Evolutionary conservation across 768 basidiomycete species (phyloP), one percentile per base, ranked within the genome.

Genomic region (Clathrus columnatus): DNA sequence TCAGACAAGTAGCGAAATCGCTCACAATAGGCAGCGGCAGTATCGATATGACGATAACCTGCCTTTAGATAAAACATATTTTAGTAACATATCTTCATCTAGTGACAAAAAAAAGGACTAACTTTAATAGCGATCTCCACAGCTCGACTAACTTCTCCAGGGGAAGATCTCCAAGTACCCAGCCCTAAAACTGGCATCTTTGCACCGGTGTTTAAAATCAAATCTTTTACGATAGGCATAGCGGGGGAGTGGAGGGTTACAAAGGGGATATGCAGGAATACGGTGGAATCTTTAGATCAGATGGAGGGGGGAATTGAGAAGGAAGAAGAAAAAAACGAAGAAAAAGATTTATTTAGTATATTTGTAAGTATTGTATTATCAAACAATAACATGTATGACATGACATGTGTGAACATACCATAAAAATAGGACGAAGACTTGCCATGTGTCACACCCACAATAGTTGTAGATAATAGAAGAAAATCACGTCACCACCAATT

Each of bases 111-210:
- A 32, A 32, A 16, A 32, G 7, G 30, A 7, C 30, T 36, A 36
- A 50, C 32, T 41, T 23, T 26, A 60, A 93, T 70, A 0, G 18
- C n/a, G 14, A 26, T 43, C 63, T 72, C 41, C 64, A 87, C 86
- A 43, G 85, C 83, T 29, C 75, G 72, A 69, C 85, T 84, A 57
- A 91, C 90, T 65, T 91, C 85, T 24, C 81, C 73, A 7, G 83
- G 83, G 64, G 83, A 73, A 6, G 87, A 84, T 56, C 83, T 73
- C 87, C 87, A 91, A 17, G 88, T 90, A 4, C 90, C 91, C 29
- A 91, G 75, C 42, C 91, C 91, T 61, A 91, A 81, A 68, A 85
- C 82, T 29, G 87, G 88, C 61, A 92, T 73, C 50, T 68, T 60
- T 42, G 72, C 70, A 2, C 83, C 82, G 52, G 70, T 73, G 61